Conservation (phyloP, 2,329 filamentous ascomycete genomes). For the Pseudogymnoascus pannorum region DNA sequence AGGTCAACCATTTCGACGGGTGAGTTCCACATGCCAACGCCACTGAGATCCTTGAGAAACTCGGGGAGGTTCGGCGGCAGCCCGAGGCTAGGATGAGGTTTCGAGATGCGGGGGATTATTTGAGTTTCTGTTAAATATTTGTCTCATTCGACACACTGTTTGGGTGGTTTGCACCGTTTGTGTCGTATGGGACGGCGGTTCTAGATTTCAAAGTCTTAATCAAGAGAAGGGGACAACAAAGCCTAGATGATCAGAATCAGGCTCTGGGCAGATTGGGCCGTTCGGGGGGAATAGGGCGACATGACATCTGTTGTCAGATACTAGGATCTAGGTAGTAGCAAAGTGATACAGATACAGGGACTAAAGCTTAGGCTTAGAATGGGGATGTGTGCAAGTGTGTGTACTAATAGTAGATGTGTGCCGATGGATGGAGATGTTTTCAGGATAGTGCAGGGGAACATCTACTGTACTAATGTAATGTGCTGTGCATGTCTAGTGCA, state of each 20-base stretch:
- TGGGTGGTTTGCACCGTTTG: neutral
- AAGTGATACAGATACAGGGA: conserved; percentile 2
- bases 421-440: neutral
- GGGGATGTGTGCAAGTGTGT: neutral
- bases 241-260: neutral
- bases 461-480: neutral
- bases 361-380: neutral
- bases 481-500: neutral
- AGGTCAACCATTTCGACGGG: neutral
- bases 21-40: neutral
- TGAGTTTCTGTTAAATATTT: neutral
- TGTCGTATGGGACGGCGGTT: neutral
- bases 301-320: neutral
- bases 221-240: neutral
- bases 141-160: neutral
- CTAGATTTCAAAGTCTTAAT: neutral
- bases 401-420: neutral
- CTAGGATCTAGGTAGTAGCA: neutral
- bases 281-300: neutral
- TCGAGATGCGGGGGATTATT: neutral
- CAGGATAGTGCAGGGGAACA: neutral
- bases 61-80: neutral
- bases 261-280: neutral
- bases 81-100: neutral
- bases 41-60: neutral